Evolutionary conservation across 805 yeast genomes (phyloP), one percentile per base, ranked within the genome.

Genomic region (Scheffersomyces coipomensis): DNA sequence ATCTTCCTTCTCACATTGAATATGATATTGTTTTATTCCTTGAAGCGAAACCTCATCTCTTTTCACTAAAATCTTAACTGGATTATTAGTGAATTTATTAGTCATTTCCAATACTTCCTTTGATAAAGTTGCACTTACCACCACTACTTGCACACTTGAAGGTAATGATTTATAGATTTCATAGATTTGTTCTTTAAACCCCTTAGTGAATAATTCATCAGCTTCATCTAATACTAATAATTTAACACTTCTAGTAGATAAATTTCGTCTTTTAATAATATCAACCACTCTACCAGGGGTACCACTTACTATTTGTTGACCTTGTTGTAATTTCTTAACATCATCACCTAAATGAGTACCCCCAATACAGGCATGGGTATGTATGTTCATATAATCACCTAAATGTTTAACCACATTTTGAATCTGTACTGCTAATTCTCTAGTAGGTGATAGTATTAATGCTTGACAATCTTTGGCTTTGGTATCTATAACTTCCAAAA

Each of bases 201-300:
- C 99, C 48, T 88, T 84, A 35, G 91, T 79, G 54, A 93, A 73
- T 67, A 93, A 70, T 67, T 93, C 97, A 71, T 93, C 99, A 15
- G 99, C 99, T 68, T 93, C 99, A 67, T 93, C 99, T 55, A 93
- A 71, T 47, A 93, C 79, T 49, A 91, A 71, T 86, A 93, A 84
- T 71, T 90, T 88, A 50, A 89, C 74, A 55, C 82, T 76, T 51
- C 89, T 80, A 12, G 93, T 79, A 47, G 74, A 71, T 53, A 93
- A 72, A 52, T 75, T 75, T 49, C 95, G 80, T 64, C 97, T 79
- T 58, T 86, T 86, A 47, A 93, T 81, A 85, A 93, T 81, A 68
- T 93, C 99, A 45, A 77, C 65, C 29, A 91, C 96, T 58, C 99
- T 78, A 40, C 99, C 99, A 24, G 99, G 99, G 10, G 99, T 93